phyloP scores from a whole-genome alignment of 352 stramenopile genomes.

The Globisporangium viniferum region DNA sequence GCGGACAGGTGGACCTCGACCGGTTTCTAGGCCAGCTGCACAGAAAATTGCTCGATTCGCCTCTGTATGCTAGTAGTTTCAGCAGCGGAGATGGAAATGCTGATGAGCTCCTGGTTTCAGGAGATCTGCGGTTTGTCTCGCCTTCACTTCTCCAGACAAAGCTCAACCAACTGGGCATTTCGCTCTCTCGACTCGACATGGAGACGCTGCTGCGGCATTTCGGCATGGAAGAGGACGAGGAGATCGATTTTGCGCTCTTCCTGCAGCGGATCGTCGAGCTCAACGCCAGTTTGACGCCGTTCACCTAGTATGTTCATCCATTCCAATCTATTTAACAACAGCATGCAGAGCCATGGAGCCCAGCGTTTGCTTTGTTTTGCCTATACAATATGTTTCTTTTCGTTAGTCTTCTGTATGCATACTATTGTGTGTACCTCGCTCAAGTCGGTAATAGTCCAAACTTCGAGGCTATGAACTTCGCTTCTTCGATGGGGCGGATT shows the following conservation, averaged over 20 bases:
- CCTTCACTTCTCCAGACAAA: constrained; percentile 31
- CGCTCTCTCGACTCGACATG: constrained; percentile 32
- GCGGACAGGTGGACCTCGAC: constrained; percentile 46
- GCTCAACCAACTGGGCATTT: constrained; percentile 48
- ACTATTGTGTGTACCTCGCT: background rate
- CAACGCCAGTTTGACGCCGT: constrained; percentile 3
- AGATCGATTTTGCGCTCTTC: constrained; percentile 44
- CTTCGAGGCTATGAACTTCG: background rate
- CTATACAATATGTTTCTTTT: background rate
- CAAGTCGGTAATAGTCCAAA: background rate
- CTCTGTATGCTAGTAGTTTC: constrained; percentile 3
- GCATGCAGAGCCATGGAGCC: background rate
- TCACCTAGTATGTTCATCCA: background rate
- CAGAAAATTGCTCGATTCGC: constrained; percentile 28
- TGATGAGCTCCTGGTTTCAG: background rate
- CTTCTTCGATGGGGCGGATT: background rate
- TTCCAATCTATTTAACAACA: background rate
- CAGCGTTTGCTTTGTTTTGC: background rate
- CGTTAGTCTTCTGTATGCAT: background rate
- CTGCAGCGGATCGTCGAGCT: constrained; percentile 42
- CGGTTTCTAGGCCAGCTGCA: constrained; percentile 41
- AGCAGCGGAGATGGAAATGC: background rate
- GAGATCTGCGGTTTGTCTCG: constrained; percentile 18
- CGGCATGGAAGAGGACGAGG: constrained; percentile 38
- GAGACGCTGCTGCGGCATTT: constrained; percentile 43